Evolutionary conservation across 176 grass and related monocot genomes (phyloP).

Genomic region (Aegilops sharonensis): DNA sequence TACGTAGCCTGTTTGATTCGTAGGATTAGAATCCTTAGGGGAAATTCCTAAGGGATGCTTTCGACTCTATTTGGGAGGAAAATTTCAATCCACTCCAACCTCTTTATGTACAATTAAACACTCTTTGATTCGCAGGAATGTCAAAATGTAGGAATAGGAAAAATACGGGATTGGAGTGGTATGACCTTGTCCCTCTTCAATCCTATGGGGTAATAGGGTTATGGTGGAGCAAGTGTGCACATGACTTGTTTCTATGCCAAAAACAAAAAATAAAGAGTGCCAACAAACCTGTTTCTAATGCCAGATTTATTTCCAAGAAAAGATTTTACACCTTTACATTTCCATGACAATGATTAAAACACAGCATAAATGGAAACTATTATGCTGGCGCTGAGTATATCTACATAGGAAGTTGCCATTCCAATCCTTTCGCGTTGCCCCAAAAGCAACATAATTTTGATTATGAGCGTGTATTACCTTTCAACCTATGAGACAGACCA

Average conservation of each 20-base stretch:
- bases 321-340: neutral
- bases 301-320: neutral
- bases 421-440: neutral
- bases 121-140: too few species aligned
- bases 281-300: neutral
- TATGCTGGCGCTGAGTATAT: neutral
- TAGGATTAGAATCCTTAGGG: too few species aligned
- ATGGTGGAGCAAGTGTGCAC: conserved; percentile 7
- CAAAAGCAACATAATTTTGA: conserved; percentile 5
- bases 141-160: too few species aligned
- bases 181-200: neutral
- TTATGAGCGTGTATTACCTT: neutral
- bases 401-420: neutral
- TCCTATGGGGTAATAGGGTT: too few species aligned
- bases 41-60: too few species aligned
- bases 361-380: neutral
- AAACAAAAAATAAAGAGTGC: neutral
- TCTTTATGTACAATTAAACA: too few species aligned
- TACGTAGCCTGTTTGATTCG: too few species aligned
- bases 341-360: neutral
- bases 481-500: conserved; percentile 8
- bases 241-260: neutral
- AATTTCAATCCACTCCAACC: too few species aligned
- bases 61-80: too few species aligned
- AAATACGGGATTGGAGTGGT: too few species aligned